Percentiles rank a stretch among this genome's conserved stretches.
These are phyloP conservation scores for Triticum turgidum DNA, from an alignment of 176 grass and related monocot genomes.

Conservation along the genomic window DNA sequence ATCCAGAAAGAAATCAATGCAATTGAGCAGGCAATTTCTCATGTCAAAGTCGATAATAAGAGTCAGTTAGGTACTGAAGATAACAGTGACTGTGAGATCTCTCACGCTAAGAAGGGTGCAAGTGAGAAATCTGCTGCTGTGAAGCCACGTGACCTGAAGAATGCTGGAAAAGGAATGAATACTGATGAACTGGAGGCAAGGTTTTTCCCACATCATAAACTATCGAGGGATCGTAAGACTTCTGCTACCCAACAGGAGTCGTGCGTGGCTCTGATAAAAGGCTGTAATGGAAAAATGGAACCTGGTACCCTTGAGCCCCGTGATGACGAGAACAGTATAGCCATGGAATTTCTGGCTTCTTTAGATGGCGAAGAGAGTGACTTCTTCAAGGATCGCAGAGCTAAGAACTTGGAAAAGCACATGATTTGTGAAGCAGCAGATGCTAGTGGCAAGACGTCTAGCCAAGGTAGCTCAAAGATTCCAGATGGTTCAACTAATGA, in stretches of 20 bases:
- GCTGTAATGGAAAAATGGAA: neutral
- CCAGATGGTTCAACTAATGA: slow-evolving; percentile 29
- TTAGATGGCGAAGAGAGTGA: slow-evolving; percentile 60
- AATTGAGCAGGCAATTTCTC: slow-evolving; percentile 81
- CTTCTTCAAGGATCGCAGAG: slow-evolving; percentile 42
- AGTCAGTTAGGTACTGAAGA: slow-evolving; percentile 44
- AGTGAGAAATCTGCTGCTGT: slow-evolving; percentile 18
- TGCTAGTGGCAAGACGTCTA: slow-evolving; percentile 43
- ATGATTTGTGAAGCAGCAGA: slow-evolving; percentile 31
- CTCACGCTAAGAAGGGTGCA: slow-evolving; percentile 3
- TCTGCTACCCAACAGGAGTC: slow-evolving; percentile 37
- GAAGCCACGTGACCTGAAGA: slow-evolving; percentile 30
- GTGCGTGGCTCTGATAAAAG: slow-evolving; percentile 3
- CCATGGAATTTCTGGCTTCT: slow-evolving; percentile 87
- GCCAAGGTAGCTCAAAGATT: slow-evolving; percentile 52
- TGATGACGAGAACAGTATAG: slow-evolving; percentile 61
- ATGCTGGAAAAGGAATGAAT: slow-evolving; percentile 59
- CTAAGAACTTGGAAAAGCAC: slow-evolving; percentile 42
- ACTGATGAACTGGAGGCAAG: slow-evolving; percentile 81
- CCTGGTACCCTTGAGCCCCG: neutral
- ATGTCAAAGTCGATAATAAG: slow-evolving; percentile 65
- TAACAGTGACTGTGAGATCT: slow-evolving; percentile 31
- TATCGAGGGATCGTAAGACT: slow-evolving; percentile 54
- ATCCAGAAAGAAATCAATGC: slow-evolving; percentile 86
- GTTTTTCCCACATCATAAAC: slow-evolving; percentile 91